phyloP scores from a whole-genome alignment of 768 basidiomycete species.

The Candolleomyces aberdarensis region DNA sequence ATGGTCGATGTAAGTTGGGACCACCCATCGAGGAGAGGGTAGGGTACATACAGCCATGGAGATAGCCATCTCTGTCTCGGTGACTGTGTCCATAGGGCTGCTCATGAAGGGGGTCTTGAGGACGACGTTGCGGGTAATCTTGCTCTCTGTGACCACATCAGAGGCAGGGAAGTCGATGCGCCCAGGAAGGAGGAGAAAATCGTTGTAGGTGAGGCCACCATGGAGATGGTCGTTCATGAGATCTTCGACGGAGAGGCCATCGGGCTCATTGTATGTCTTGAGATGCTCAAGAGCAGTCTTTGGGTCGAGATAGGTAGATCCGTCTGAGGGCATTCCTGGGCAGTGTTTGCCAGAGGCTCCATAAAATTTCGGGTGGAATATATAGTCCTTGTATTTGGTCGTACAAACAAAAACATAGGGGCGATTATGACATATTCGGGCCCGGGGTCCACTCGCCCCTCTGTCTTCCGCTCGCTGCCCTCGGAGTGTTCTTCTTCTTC shows the following conservation, averaged over 20 bases:
- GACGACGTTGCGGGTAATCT: conserved; percentile 84
- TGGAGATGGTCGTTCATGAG: conserved; percentile 85
- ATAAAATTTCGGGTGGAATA: conserved; percentile 17
- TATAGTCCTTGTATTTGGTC: conserved; percentile 22
- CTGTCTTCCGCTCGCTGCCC: background rate
- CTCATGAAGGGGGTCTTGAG: conserved; percentile 97
- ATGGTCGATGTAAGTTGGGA: conserved; percentile 11
- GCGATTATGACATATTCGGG: background rate
- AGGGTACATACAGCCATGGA: conserved; percentile 72
- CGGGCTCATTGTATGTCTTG: conserved; percentile 59
- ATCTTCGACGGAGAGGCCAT: conserved; percentile 83
- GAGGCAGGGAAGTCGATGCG: conserved; percentile 91
- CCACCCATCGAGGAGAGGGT: conserved; percentile 9
- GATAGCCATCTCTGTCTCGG: conserved; percentile 92
- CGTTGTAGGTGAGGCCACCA: conserved; percentile 97
- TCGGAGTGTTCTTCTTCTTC: background rate
- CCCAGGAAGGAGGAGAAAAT: conserved; percentile 91
- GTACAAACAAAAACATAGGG: conserved; percentile 9
- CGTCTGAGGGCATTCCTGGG: conserved; percentile 27
- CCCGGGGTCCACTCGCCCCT: background rate
- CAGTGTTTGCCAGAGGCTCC: conserved; percentile 17
- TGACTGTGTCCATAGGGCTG: conserved; percentile 99
- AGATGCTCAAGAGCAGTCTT: conserved; percentile 75
- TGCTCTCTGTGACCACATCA: conserved; percentile 78
- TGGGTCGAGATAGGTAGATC: conserved; percentile 53